Evolutionary conservation across 208 protist genomes (phyloP), one percentile per base, ranked within the genome.

Genomic region (Crithidia brevicula): DNA sequence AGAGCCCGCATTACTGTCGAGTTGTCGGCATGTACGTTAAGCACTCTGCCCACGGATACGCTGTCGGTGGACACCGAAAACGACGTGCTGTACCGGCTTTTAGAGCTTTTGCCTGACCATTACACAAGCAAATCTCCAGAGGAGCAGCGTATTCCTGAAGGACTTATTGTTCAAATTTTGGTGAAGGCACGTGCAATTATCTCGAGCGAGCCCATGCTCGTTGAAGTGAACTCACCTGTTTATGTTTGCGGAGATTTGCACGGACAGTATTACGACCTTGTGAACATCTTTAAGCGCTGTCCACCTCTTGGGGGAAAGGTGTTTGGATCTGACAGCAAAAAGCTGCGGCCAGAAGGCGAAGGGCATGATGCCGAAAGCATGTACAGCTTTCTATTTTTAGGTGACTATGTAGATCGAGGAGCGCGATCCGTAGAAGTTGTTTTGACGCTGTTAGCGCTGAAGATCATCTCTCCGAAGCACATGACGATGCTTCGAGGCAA

Each of bases 401-500:
- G 89, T 31, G 93, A 90, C 88, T 99, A 99, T 82, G 98, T 99
- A 10, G 99, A 99, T 74, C 89, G 98, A 64, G 99, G 99, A 4
- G 94, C 96, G 30, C 96, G 99, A 20, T 95, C 83, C 1, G 79
- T 99, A 20, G 99, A 99, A 76, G 98, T 98, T 1, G 59, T 95
- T 0, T 72, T 89, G 38, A 87, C 97, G 0, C 77, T 98, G 6
- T 81, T 98, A 10, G 92, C 94, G 4, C 94, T 99, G 71, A 99
- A 99, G 67, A 97, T 99, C 53, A 95, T 98, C 67, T 98, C 97
- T 50, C 98, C 98, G 10, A 82, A 95, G 43, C 98, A 98, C 64
- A 98, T 99, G 70, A 99, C 98, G 61, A 86, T 99, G 54, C 83
- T 99, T 1, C 86, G 99, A 25, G 99, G 99, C 22, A 99, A 99